Percentiles rank a stretch among this genome's conserved stretches.
These are phyloP conservation scores for Rheum nobile DNA, from an alignment of 148 eudicot genomes.

Conservation along the genomic window DNA sequence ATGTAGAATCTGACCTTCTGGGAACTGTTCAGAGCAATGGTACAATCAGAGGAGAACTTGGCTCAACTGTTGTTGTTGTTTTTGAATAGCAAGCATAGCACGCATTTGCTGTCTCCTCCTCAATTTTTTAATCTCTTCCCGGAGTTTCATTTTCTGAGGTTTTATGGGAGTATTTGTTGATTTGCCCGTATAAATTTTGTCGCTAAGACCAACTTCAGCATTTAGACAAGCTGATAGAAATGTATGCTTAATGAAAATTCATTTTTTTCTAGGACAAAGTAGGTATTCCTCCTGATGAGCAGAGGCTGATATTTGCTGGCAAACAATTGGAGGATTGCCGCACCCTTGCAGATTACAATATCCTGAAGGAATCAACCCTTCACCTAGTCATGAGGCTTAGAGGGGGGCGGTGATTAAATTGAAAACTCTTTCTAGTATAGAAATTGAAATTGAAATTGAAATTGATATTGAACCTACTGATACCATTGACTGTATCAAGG, in stretches of 20 bases:
- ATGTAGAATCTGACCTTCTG: constrained; percentile 14
- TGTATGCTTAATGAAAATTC: not conserved
- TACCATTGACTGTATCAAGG: constrained; percentile 52
- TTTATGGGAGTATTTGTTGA: too few species aligned
- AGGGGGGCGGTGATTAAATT: constrained; percentile 57
- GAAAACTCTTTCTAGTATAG: constrained; percentile 50
- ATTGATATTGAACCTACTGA: constrained; percentile 59
- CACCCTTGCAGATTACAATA: constrained; percentile 19
- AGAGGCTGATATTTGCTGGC: constrained; percentile 14
- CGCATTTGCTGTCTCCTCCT: too few species aligned
- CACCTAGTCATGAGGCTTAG: constrained; percentile 34
- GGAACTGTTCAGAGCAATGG: constrained; percentile 13
- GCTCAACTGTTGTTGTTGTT: too few species aligned
- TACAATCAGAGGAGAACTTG: too few species aligned
- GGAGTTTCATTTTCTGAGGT: too few species aligned
- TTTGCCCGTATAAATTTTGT: too few species aligned
- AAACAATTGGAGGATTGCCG: constrained; percentile 36
- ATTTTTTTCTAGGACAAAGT: constrained; percentile 13
- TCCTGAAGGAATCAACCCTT: constrained; percentile 25
- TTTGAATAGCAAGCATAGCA: too few species aligned
- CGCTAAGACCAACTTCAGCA: too few species aligned
- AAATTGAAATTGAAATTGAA: too few species aligned
- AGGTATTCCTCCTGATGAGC: constrained; percentile 17
- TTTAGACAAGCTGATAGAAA: too few species aligned
- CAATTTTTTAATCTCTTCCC: too few species aligned